These are phyloP conservation scores for Tetracladium setigerum DNA, from an alignment of 495 filamentous ascomycete genomes.

Conservation along the genomic window DNA sequence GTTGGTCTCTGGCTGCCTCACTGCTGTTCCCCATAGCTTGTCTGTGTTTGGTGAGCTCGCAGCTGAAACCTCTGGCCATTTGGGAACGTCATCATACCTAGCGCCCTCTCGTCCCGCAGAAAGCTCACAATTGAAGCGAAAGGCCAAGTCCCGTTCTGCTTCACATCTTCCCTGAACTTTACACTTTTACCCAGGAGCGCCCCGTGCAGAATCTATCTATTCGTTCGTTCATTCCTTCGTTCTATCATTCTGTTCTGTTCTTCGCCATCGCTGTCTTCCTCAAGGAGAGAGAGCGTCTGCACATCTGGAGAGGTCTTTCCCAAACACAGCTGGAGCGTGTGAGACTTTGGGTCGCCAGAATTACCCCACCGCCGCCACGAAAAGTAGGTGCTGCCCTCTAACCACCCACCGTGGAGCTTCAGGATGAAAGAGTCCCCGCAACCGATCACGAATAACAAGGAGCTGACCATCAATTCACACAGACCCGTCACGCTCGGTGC, in stretches of 20 bases:
- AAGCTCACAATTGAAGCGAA: not conserved
- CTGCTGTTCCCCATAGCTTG: not conserved
- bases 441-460: too few relatives aligned
- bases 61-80: not conserved
- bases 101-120: not conserved
- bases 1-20: not conserved
- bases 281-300: constrained; percentile 2
- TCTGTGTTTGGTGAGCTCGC: not conserved
- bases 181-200: not conserved
- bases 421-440: too few relatives aligned
- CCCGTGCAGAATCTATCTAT: not conserved
- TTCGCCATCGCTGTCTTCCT: constrained; percentile 2
- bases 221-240: not conserved
- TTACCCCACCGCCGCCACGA: not conserved
- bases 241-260: constrained; percentile 7
- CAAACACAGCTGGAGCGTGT: constrained; percentile 1
- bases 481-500: not conserved
- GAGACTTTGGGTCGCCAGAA: constrained; percentile 1
- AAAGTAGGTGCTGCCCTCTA: too few relatives aligned
- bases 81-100: not conserved
- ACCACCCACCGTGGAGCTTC: too few relatives aligned
- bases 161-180: not conserved
- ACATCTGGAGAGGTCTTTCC: not conserved
- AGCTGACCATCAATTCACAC: too few relatives aligned
- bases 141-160: not conserved